Conservation (phyloP, 73 alveolate species). For the Tetrahymena elliotti region DNA sequence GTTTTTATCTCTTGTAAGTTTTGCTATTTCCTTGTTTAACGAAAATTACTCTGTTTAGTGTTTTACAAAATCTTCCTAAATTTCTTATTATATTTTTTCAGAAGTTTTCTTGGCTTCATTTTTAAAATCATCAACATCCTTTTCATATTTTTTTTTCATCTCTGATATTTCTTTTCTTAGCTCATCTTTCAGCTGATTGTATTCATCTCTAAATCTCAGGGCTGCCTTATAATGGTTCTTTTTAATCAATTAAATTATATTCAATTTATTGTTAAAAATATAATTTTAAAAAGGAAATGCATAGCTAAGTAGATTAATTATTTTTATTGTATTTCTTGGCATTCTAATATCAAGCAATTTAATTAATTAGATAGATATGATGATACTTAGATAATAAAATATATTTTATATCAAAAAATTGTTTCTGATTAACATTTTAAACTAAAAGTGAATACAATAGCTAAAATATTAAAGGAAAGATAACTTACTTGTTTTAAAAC, state of each 20-base stretch:
- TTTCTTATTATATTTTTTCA: background rate
- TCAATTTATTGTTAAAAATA: no score
- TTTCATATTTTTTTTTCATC: background rate
- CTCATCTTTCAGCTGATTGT: background rate
- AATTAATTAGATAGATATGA: no score
- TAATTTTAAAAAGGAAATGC: no score
- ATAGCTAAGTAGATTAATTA: no score
- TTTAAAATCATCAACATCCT: background rate
- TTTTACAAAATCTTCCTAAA: background rate
- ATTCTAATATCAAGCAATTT: no score
- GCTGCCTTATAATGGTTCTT: background rate
- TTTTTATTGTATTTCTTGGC: no score
- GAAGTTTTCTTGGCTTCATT: background rate
- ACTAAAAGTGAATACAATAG: background rate
- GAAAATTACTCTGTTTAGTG: background rate
- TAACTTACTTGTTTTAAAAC: background rate
- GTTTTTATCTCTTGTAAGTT: background rate
- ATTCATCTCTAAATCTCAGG: background rate
- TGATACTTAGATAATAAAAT: no score
- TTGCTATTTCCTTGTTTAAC: background rate
- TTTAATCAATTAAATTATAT: no score
- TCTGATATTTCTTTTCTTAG: background rate
- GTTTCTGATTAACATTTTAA: no score
- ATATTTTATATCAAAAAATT: no score
- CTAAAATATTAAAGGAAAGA: background rate